Base-by-base conservation (phyloP, 371 early-diverging fungal species). In the Rhizopus sp. region DNA sequence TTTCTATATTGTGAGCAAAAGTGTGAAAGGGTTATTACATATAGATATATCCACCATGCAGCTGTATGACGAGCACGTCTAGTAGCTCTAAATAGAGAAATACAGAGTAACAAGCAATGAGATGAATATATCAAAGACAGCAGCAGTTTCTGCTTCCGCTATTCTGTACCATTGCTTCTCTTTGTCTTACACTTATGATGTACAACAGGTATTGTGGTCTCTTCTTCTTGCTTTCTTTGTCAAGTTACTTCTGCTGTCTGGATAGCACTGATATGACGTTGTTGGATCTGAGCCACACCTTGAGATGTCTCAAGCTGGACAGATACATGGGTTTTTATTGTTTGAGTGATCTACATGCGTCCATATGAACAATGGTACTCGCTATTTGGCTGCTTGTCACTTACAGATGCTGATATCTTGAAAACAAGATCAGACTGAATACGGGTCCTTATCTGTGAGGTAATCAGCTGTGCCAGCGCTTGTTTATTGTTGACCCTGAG, bases 391-490 rank as follows among this genome's bases (percentile, higher is more conserved):
- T 47, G 3, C 31, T 6, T 47, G 17, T 47, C 31, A 46, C 30
- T 29, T 51, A 53, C 53, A 10, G 42, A 42, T 33, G 53, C 53
- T 13, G 53, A 53, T 4, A 53, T 41, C 32, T 53, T 53, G 2
- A 44, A 42, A 8, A 23, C 37, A 13, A 53, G 41, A 1, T 53
- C 15, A 31, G 53, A 42, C 30, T 53, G 53, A 42, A 53, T 53
- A 41, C 53, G 41, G 12, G 44, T 34, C 17, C 44, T 53, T 32
- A 53, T 53, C 44, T 53, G 42, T 32, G 53, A 41, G 7, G 33
- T 8, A 32, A 53, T 53, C 12, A 13, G 3, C 38, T 38, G 38
- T 37, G 12, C 34, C 7, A n/a, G 35, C 39, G 10, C 16, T 37
- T 6, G 17, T 38, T 38, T 51, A 34, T 51, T 38, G 31, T 23